phyloP scores from a whole-genome alignment of 2,329 filamentous ascomycete species.

The Microsporum canis region DNA sequence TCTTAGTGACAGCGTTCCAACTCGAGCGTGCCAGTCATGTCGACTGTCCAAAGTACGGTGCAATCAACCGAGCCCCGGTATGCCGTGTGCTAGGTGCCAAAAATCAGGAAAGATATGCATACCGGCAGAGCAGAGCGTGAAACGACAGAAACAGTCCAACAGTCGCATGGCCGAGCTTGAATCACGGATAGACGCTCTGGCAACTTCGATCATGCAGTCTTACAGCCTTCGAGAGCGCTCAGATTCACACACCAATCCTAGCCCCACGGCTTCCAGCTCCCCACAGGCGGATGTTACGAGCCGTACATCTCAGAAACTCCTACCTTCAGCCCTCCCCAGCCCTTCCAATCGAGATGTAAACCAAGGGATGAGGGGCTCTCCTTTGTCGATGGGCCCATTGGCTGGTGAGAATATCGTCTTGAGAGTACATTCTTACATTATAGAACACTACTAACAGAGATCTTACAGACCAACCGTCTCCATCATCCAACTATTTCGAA shows the following conservation, averaged over 20 bases:
- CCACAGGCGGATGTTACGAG: neutral
- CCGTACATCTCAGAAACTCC: neutral
- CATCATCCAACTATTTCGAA: neutral
- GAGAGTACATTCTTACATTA: neutral
- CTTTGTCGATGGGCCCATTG: neutral
- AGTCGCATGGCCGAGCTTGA: neutral
- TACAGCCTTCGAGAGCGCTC: neutral
- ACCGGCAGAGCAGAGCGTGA: neutral
- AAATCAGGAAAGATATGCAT: neutral
- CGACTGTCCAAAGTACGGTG: neutral
- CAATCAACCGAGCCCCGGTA: neutral
- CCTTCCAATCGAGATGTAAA: neutral
- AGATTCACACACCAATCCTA: neutral
- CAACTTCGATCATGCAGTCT: neutral
- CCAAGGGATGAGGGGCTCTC: neutral
- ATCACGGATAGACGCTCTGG: neutral
- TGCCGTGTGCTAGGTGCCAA: neutral
- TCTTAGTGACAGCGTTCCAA: neutral
- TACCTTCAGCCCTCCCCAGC: neutral
- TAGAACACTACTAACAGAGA: neutral
- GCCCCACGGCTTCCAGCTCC: neutral
- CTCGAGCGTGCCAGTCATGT: neutral
- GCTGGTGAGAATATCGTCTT: neutral
- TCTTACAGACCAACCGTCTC: neutral
- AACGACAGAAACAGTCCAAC: neutral